Evolutionary conservation across 345 rosid species (phyloP), one percentile per base, ranked within the genome.

Genomic region (Excoecaria cochinchinensis): DNA sequence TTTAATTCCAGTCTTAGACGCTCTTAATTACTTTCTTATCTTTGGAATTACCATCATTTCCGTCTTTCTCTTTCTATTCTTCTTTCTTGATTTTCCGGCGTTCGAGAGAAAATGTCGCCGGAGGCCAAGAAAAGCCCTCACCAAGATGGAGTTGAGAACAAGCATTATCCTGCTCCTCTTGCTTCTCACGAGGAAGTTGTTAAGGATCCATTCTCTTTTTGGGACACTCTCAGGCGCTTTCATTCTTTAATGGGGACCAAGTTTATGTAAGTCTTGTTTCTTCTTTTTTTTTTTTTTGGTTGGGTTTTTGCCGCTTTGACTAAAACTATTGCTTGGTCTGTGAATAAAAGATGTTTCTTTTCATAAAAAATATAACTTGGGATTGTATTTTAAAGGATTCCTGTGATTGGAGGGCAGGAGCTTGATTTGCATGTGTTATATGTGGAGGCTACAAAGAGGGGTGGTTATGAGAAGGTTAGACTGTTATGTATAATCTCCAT

Each of bases 321-420:
- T 19, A 6, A 48, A 42, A 8, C 36, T 40, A 14, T 62, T 61
- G 1, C 59, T 74, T 12, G 53, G 39, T 19, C 25, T 61, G 38
- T 76, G 12, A 36, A 31, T 31, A 31, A 60, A 44, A 10, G 48
- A 6, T 44, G 7, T 44, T 44, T 44, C 10, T 44, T 44, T 55
- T 50, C 25, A 4, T 52, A 56, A 19, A 56, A 44, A 46, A 5
- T 46, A 61, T 39, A 74, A 22, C 74, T 40, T 53, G 36, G 70
- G n/a, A 44, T 40, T 19, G 1, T 38, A 15, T 72, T 58, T 48
- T 53, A 9, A 84, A 95, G 99, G 99, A 85, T 95, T 79, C 99
- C 99, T 82, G 99, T 92, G 90, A 95, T 95, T 78, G 99, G 99
- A 69, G 94, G 99, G 68, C 92, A 87, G 77, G 99, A 95, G 84